Conservation (phyloP, 1,284 basidiomycete species). For the Trametes pubescens region DNA sequence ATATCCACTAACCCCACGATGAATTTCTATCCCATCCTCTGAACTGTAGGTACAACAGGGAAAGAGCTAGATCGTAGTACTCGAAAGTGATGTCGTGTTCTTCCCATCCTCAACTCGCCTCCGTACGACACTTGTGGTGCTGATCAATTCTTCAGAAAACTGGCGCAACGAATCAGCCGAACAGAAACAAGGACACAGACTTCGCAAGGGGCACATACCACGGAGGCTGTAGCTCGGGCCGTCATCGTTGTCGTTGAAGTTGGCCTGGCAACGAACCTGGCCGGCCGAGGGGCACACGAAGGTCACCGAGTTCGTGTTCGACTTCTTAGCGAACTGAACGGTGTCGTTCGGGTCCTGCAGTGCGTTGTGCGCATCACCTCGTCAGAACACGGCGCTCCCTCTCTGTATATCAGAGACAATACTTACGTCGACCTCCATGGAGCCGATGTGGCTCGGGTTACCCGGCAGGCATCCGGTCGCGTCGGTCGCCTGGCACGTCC, state of each 20-base stretch:
- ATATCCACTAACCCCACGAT: too few relatives aligned
- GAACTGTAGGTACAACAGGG: too few relatives aligned
- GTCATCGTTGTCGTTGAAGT: slow-evolving; percentile 13
- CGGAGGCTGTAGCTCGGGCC: slow-evolving; percentile 21
- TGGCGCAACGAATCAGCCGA: background rate
- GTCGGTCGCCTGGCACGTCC: slow-evolving; percentile 21
- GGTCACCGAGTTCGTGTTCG: slow-evolving; percentile 10
- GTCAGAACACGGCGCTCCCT: too few relatives aligned
- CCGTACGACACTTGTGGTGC: background rate
- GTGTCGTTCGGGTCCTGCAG: slow-evolving; percentile 10
- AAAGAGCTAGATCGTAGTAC: too few relatives aligned
- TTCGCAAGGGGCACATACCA: background rate
- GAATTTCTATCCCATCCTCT: too few relatives aligned
- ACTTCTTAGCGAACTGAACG: slow-evolving; percentile 1
- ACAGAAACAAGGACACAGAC: too few relatives aligned
- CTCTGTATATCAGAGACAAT: too few relatives aligned
- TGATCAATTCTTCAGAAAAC: background rate
- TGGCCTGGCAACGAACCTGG: slow-evolving; percentile 16
- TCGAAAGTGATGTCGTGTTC: too few relatives aligned
- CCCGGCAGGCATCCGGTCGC: slow-evolving; percentile 13
- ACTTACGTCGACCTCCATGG: slow-evolving; percentile 19
- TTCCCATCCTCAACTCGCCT: too few relatives aligned
- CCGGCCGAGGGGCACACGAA: slow-evolving; percentile 9
- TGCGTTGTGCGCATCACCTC: too few relatives aligned
- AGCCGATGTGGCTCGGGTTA: slow-evolving; percentile 7